Evolutionary conservation across 1,284 basidiomycete species (phyloP).

Genomic region (Fomitopsis pinicola): DNA sequence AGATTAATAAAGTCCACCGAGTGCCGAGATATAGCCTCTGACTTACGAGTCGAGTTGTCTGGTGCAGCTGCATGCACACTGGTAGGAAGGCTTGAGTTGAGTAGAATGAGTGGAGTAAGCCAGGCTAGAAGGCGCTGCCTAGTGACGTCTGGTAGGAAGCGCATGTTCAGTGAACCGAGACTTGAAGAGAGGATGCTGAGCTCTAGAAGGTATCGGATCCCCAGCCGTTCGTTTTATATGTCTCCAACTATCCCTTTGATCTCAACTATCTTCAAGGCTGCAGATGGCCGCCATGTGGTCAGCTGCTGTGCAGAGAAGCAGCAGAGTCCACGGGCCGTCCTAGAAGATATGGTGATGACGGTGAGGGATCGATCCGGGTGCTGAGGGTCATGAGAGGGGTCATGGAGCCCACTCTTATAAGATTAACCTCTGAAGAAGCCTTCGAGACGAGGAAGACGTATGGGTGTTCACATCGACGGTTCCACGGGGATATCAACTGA

Average conservation of each 20-base stretch:
- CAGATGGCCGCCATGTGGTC: not conserved
- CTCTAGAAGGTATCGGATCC: no score
- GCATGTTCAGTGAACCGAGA: not conserved
- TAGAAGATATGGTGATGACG: not conserved
- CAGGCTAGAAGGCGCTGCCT: not conserved
- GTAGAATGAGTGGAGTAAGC: not conserved
- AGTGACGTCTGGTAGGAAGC: not conserved
- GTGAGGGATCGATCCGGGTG: not conserved
- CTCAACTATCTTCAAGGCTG: not conserved
- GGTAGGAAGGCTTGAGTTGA: not conserved
- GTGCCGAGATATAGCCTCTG: not conserved
- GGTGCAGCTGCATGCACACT: not conserved
- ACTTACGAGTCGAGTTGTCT: not conserved
- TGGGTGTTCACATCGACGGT: not conserved
- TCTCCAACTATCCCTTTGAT: not conserved
- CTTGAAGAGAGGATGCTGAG: not conserved
- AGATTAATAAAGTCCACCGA: not conserved
- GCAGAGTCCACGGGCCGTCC: not conserved
- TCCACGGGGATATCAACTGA: not conserved
- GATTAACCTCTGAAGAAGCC: not conserved
- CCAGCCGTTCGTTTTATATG: not conserved
- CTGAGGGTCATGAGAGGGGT: not conserved
- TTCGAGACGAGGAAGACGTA: not conserved
- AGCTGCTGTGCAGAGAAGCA: not conserved
- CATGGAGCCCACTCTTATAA: not conserved